A percentile compares a stretch with the other conserved stretches of the same genome.
Evolutionary conservation across 2,329 filamentous ascomycete species (phyloP).

Genomic region (Tolypocladium tropicale): DNA sequence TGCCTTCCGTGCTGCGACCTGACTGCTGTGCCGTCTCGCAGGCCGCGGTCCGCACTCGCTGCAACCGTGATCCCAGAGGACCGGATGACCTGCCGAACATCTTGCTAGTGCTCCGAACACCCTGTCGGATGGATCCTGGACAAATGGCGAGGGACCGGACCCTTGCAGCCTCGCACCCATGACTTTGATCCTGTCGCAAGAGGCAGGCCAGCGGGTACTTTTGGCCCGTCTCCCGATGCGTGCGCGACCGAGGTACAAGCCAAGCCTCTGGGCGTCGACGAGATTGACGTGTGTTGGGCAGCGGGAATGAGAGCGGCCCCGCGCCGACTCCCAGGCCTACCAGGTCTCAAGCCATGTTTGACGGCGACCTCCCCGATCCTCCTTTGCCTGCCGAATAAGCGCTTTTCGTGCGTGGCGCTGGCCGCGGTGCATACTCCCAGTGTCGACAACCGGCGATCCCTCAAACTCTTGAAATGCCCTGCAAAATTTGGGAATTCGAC

Average conservation of each 20-base stretch:
- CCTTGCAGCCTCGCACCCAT: constrained; percentile 3
- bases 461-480: background rate
- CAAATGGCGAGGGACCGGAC: constrained; percentile 2
- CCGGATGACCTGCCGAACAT: constrained; percentile 10
- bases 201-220: constrained; percentile 4
- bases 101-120: constrained; percentile 8
- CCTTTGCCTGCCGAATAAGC: background rate
- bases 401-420: background rate
- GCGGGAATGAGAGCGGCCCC: background rate
- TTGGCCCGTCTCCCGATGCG: background rate
- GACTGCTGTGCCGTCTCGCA: background rate
- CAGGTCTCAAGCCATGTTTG: background rate
- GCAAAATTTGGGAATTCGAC: background rate
- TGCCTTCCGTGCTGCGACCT: no score
- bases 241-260: background rate
- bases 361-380: background rate
- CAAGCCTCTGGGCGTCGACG: background rate
- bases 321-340: background rate
- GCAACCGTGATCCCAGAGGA: constrained; percentile 3
- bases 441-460: background rate
- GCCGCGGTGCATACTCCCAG: background rate
- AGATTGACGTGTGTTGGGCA: background rate
- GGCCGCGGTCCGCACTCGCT: background rate
- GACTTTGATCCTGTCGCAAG: background rate
- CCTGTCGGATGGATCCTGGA: constrained; percentile 2